phyloP scores from a whole-genome alignment of 306 rosid genomes.

The Cucurbita pepo region DNA sequence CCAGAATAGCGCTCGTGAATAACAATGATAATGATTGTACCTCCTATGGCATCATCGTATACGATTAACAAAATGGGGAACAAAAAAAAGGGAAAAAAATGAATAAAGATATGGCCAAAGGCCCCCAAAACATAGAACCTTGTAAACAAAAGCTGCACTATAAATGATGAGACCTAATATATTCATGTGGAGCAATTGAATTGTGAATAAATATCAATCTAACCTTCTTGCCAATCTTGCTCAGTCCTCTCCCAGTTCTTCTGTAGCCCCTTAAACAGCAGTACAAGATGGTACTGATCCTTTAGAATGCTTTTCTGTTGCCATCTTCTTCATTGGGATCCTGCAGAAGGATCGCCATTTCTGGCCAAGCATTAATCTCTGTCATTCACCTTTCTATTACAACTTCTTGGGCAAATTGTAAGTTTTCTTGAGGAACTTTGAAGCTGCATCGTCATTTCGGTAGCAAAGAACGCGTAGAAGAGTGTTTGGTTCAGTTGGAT shows the following conservation, averaged over 20 bases:
- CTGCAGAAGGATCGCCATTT: neutral
- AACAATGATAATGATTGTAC: neutral
- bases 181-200: neutral
- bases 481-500: conserved; percentile 82
- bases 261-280: neutral
- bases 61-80: neutral
- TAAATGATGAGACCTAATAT: neutral
- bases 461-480: conserved; percentile 76
- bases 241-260: too few species aligned
- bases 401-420: conserved; percentile 89
- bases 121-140: neutral
- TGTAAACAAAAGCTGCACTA: neutral
- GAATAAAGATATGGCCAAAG: neutral
- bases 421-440: conserved; percentile 76
- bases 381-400: conserved; percentile 9
- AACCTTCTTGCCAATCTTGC: neutral
- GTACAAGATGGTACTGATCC: neutral
- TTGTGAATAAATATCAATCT: neutral
- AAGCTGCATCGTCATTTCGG: conserved; percentile 70
- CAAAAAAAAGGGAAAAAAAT: neutral
- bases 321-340: neutral
- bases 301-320: neutral
- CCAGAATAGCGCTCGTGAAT: neutral
- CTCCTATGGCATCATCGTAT: neutral
- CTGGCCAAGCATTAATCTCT: neutral